Evolutionary conservation across 2,329 filamentous ascomycete species (phyloP), one percentile per base, ranked within the genome.

Genomic region (Sclerotinia minor): DNA sequence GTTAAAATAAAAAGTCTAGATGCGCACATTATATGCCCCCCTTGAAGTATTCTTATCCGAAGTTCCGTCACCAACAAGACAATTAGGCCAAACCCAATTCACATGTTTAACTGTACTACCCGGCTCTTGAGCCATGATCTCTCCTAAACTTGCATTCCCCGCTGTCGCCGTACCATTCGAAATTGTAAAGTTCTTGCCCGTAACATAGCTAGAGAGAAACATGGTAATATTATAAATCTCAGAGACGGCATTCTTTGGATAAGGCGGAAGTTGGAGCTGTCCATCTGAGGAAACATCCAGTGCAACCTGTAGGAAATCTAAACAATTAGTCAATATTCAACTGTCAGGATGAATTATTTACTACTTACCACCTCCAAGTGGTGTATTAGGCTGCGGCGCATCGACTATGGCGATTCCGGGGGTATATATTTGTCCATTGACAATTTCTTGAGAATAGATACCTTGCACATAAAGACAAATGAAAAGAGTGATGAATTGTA

Each of bases 21-120:
- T 52, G n/a, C 68, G 32, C 70, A 76, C 75, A 73, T 92, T 91
- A 75, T 91, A 91, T 24, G 80, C 78, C 3, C 88, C 89, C 3
- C 87, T 81, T 32, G 83, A 84, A 63, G 83, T 86, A 67, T 79
- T 79, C 0, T 78, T 76, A n/a, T 67, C 66, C 9, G 50, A 65
- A n/a, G 57, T 66, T 72, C 35, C 83, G 61, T 88, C 80, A 24
- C 89, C 89, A 3, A 87, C 85, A 0, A 92, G 80, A 72, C 89
- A 92, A 68, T 84, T 83, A 0, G 89, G 89, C 89, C 89, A 92
- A 26, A 84, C 80, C 87, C 89, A 92, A 74, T 88, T 88, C 70
- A 91, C 83, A 75, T 92, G 89, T 76, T 92, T 92, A 54, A 92
- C 89, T 0, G 89, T 91, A 74, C 87, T 89, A 4, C 84, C 84